phyloP scores from a whole-genome alignment of 2,329 filamentous ascomycete species.

The Teratosphaeria viscida region DNA sequence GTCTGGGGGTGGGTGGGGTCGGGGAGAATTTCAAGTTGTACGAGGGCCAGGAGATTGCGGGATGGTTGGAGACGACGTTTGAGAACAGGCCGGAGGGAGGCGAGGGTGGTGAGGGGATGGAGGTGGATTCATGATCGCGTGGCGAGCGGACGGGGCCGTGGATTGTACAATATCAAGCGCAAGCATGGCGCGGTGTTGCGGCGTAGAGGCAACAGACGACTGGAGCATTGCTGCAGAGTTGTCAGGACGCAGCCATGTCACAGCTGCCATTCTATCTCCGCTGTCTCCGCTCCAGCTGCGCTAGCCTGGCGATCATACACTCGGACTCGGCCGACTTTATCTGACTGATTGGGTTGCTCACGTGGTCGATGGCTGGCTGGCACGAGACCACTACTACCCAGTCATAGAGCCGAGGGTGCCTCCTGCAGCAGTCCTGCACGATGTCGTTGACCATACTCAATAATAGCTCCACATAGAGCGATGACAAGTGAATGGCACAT shows the following conservation, averaged over 20 bases:
- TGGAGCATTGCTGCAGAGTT: background rate
- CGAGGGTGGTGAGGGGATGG: constrained; percentile 22
- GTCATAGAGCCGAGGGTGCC: no score
- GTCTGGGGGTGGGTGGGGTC: constrained; percentile 75
- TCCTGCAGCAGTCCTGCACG: no score
- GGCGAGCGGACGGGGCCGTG: background rate
- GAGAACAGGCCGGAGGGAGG: constrained; percentile 33
- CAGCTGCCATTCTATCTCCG: background rate
- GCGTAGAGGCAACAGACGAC: background rate
- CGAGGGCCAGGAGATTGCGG: constrained; percentile 77
- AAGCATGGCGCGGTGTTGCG: constrained; percentile 7
- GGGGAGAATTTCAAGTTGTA: constrained; percentile 85
- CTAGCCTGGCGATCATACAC: background rate
- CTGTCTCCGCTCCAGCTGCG: background rate
- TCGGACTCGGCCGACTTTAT: background rate
- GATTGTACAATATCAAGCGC: background rate
- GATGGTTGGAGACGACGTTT: constrained; percentile 66
- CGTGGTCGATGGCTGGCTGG: no score
- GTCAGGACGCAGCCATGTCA: background rate
- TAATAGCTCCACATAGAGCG: no score
- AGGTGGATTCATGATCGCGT: constrained; percentile 17
- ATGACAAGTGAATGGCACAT: no score
- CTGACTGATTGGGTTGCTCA: no score
- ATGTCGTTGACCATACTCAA: no score
- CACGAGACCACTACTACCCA: no score